Evolutionary conservation across 176 grass and related monocot genomes (phyloP).

Genomic region (Rhynchospora tenuis): DNA sequence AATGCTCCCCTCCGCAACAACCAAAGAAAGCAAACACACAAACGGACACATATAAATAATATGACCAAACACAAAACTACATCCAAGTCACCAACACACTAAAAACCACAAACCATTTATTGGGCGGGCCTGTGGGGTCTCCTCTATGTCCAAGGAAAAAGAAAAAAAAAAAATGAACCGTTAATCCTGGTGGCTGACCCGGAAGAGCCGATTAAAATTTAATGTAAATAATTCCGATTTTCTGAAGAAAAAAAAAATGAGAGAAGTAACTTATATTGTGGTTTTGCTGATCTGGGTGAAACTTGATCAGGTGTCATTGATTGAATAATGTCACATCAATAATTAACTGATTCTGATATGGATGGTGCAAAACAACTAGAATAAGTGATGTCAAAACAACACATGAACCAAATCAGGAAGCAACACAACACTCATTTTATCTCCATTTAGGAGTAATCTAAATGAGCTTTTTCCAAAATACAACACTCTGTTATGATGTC

Average conservation of each 20-base stretch:
- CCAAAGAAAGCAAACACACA: background rate
- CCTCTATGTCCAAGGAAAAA: background rate
- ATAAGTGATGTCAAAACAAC: background rate
- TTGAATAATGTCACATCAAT: background rate
- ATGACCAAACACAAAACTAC: slow-evolving; percentile 1
- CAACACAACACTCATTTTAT: background rate
- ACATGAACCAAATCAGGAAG: background rate
- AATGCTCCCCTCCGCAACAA: background rate
- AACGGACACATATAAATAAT: background rate
- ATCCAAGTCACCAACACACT: background rate
- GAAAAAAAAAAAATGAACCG: background rate
- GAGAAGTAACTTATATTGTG: background rate
- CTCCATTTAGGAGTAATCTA: background rate
- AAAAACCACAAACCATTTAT: background rate
- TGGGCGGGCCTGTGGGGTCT: background rate
- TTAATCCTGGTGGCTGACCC: too few relatives aligned
- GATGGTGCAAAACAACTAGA: background rate
- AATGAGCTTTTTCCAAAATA: background rate
- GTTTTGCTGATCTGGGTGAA: background rate
- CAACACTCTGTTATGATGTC: background rate
- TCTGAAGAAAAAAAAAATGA: background rate
- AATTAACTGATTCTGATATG: background rate
- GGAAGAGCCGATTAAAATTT: background rate
- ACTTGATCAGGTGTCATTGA: background rate
- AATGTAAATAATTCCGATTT: background rate